Evolutionary conservation across 108 stramenopile species (phyloP).

Genomic region (Skeletonema potamos): DNA sequence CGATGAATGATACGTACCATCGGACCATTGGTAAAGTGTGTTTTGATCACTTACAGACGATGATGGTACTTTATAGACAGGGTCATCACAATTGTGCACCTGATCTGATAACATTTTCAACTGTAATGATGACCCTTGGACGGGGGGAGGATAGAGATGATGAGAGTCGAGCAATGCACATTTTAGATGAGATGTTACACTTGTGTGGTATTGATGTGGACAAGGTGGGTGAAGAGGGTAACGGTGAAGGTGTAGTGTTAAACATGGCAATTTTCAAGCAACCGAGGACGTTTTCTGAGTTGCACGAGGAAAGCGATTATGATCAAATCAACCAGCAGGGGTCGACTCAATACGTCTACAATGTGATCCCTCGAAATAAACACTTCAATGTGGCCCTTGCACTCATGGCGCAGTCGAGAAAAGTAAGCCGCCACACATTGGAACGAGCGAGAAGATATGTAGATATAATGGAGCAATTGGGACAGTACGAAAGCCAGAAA

Average conservation of each 20-base stretch:
- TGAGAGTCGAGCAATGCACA: constrained; percentile 13
- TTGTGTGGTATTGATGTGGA: constrained; percentile 10
- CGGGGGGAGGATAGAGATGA: constrained; percentile 8
- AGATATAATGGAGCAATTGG: constrained; percentile 24
- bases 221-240: neutral
- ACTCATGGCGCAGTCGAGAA: constrained; percentile 17
- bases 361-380: constrained; percentile 27
- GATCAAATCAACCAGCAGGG: neutral
- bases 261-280: neutral
- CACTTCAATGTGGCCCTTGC: constrained; percentile 39
- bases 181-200: constrained; percentile 38
- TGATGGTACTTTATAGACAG: constrained; percentile 25
- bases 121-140: constrained; percentile 24
- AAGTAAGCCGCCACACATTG: neutral
- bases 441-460: constrained; percentile 25
- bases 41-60: constrained; percentile 26
- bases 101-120: constrained; percentile 31
- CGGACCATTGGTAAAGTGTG: neutral
- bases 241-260: neutral
- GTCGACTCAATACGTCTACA: neutral
- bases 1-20: neutral
- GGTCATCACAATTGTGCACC: constrained; percentile 20
- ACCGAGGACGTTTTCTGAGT: neutral
- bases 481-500: constrained; percentile 7
- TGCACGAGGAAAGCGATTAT: neutral